Conservation (phyloP, 179 eudicot genomes). For the Beta corolliflora region DNA sequence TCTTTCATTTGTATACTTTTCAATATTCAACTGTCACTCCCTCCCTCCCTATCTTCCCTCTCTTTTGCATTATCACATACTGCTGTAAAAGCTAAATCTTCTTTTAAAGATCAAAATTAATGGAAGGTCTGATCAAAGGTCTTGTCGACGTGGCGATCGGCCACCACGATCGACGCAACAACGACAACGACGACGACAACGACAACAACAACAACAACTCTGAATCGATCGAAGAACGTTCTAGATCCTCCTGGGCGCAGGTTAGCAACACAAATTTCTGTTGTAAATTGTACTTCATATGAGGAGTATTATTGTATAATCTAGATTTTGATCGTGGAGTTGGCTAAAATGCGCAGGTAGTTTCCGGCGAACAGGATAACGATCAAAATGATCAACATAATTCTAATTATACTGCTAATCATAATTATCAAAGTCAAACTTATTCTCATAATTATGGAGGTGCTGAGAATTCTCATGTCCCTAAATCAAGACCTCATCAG, state of each 20-base stretch:
- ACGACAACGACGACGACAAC: conserved; percentile 18
- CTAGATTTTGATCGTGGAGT: background rate
- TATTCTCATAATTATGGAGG: too few species aligned
- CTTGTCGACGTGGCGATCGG: conserved; percentile 57
- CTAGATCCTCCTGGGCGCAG: conserved; percentile 12
- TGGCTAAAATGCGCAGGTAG: conserved; percentile 57
- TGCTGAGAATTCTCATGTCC: too few species aligned
- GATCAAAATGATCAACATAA: conserved; percentile 27
- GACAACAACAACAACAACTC: conserved; percentile 27
- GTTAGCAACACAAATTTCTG: background rate
- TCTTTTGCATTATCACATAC: background rate
- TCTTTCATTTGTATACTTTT: background rate
- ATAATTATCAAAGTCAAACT: background rate
- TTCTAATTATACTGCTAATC: conserved; percentile 3
- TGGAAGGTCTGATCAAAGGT: conserved; percentile 72
- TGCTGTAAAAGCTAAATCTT: too few species aligned
- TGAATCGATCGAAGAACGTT: background rate
- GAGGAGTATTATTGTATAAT: background rate
- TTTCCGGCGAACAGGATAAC: conserved; percentile 59
- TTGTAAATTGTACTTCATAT: background rate
- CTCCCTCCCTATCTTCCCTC: conserved; percentile 8
- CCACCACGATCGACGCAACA: conserved; percentile 12
- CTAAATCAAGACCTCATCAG: too few species aligned
- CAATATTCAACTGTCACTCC: conserved; percentile 22
- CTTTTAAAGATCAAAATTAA: background rate